Evolutionary conservation across 495 filamentous ascomycete species (phyloP), one percentile per base, ranked within the genome.

Genomic region (Hypoxylon fuscum): DNA sequence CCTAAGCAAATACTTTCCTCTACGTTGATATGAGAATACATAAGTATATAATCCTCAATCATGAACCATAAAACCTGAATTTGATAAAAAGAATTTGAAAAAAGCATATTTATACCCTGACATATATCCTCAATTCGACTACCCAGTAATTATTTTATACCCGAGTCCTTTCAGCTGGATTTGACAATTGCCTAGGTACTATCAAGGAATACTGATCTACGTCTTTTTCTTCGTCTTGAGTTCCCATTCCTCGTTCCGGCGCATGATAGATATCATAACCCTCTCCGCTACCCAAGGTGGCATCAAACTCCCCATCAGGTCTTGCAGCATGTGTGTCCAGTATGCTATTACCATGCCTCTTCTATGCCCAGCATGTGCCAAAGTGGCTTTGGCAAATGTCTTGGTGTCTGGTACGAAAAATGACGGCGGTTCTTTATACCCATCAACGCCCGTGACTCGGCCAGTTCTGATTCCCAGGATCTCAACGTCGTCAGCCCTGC

Each of bases 321-420:
- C 2, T 27, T 62, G 59, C 31, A 72, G 14, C 9, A 50, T 46
- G 38, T 70, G 66, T 15, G 56, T 32, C 60, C 64, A 66, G 32
- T 70, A 66, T 25, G 64, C 67, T n/a, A n/a, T 44, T 3, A 70
- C 51, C 10, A 60, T 50, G 10, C 51, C 18, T 23, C 53, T 37
- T 14, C 67, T 66, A 50, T 66, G 65, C 6, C 70, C 70, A 15
- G 65, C 65, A 15, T 62, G 46, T 0, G 54, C 60, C 48, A 72
- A 35, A 0, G 42, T 42, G 14, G 57, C 64, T 27, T 27, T 55
- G 5, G 64, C 70, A 51, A 66, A 44, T 18, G 49, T 55, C 15
- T 52, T 41, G 3, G 70, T 53, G 31, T 65, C 41, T 21, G 67
- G 70, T 32, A 42, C 22, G 31, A 70, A 66, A 31, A 65, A 22